phyloP scores from a whole-genome alignment of 306 rosid species.

The Cucurbita pepo region DNA sequence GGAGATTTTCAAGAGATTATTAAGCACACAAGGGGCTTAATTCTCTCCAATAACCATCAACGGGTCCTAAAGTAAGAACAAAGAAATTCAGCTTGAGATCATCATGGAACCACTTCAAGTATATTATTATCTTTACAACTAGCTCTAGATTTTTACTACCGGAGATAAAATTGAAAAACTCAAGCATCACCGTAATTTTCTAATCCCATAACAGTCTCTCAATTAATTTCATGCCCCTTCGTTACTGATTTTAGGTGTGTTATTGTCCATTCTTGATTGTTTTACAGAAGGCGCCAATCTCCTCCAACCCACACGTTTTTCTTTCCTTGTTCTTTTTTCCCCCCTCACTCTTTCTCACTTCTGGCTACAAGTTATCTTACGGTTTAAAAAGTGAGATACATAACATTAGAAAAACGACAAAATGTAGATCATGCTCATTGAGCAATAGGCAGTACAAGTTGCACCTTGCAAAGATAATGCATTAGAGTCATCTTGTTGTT shows the following conservation, averaged over 20 bases:
- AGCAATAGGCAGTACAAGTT: neutral
- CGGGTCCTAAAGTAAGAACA: neutral
- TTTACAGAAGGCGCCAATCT: neutral
- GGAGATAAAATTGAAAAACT: neutral
- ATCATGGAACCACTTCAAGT: neutral
- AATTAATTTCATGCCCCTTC: neutral
- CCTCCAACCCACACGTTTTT: no score
- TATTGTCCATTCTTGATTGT: neutral
- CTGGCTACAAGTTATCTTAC: no score
- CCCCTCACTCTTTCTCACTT: no score
- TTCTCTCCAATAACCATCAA: neutral
- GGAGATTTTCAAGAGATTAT: neutral
- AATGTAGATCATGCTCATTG: neutral
- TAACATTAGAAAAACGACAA: neutral
- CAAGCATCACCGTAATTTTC: neutral
- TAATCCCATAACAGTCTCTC: neutral
- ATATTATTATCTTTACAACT: neutral
- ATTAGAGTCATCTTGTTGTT: conserved; percentile 79
- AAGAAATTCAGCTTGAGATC: neutral
- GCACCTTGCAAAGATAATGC: conserved; percentile 91
- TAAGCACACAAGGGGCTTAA: neutral
- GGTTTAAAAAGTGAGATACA: no score
- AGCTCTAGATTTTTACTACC: neutral
- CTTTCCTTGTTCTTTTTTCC: no score
- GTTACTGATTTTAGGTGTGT: neutral